Conservation (phyloP, 1,139 yeast species). For the Blastobotrys illinoisensis region DNA sequence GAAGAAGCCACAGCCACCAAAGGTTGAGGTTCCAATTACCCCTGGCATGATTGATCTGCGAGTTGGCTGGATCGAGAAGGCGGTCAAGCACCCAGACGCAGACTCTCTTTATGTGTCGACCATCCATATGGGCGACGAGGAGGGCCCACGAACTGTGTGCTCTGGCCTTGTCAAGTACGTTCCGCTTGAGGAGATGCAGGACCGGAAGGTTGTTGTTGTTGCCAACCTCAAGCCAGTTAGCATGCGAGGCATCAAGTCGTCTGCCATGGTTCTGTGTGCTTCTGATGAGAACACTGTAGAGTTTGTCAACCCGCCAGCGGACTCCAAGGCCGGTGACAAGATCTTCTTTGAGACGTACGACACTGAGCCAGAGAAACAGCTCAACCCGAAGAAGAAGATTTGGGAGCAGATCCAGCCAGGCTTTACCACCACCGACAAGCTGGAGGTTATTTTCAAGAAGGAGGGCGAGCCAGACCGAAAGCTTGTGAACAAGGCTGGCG, state of each 20-base stretch:
- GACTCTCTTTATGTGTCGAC: slow-evolving; percentile 94
- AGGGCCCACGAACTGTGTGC: slow-evolving; percentile 97
- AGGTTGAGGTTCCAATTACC: slow-evolving; percentile 57
- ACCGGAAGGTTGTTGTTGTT: slow-evolving; percentile 73
- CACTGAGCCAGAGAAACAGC: slow-evolving; percentile 75
- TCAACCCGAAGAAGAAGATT: slow-evolving; percentile 97
- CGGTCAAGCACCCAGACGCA: slow-evolving; percentile 95
- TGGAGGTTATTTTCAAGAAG: slow-evolving; percentile 77
- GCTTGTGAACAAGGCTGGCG: slow-evolving; percentile 75
- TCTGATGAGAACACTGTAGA: slow-evolving; percentile 66
- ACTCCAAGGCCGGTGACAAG: slow-evolving; percentile 95
- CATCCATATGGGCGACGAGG: slow-evolving; percentile 91
- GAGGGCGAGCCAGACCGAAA: slow-evolving; percentile 76
- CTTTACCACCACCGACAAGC: slow-evolving; percentile 70
- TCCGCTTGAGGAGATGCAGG: slow-evolving; percentile 77
- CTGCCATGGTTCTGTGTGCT: slow-evolving; percentile 97
- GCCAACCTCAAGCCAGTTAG: slow-evolving; percentile 87
- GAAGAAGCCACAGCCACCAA: slow-evolving; percentile 38
- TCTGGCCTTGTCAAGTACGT: slow-evolving; percentile 82
- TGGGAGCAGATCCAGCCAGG: slow-evolving; percentile 95
- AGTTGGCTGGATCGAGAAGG: slow-evolving; percentile 96
- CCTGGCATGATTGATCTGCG: slow-evolving; percentile 88
- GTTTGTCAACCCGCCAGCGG: slow-evolving; percentile 91
- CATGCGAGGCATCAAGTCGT: slow-evolving; percentile 91
- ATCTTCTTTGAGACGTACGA: slow-evolving; percentile 88